phyloP scores from a whole-genome alignment of 2,329 filamentous ascomycete genomes.

The Parastagonospora nodorum region DNA sequence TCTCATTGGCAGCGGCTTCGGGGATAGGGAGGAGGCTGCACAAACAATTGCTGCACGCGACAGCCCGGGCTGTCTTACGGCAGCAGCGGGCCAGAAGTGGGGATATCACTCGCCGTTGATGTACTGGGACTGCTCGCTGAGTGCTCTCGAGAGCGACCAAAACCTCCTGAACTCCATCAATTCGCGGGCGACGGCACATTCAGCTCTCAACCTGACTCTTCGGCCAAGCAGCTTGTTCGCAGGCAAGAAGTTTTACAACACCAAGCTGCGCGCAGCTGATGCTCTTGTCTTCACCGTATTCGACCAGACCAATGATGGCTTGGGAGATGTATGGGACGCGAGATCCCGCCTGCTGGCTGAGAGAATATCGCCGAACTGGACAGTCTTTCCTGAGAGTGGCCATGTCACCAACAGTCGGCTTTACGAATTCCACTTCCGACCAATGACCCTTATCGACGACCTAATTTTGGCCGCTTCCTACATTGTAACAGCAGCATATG shows the following conservation, averaged over 20 bases:
- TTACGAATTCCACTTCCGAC: constrained; percentile 79
- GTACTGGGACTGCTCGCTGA: constrained; percentile 74
- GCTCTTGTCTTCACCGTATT: constrained; percentile 79
- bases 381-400: constrained; percentile 67
- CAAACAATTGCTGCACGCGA: constrained; percentile 18
- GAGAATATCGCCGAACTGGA: constrained; percentile 61
- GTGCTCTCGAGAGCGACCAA: constrained; percentile 62
- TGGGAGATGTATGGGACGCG: constrained; percentile 69
- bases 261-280: constrained; percentile 71
- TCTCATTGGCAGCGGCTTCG: constrained; percentile 60
- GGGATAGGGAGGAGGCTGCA: constrained; percentile 4
- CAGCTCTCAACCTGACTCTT: constrained; percentile 73
- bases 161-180: constrained; percentile 75
- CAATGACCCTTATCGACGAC: constrained; percentile 70
- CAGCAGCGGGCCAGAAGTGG: constrained; percentile 67
- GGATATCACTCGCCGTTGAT: constrained; percentile 82
- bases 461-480: constrained; percentile 69
- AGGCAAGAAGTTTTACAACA: constrained; percentile 75
- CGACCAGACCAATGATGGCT: constrained; percentile 67
- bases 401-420: constrained; percentile 62
- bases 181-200: constrained; percentile 63
- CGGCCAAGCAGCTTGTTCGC: constrained; percentile 81
- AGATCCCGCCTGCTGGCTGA: constrained; percentile 61
- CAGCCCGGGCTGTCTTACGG: constrained; percentile 19
- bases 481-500: constrained; percentile 65